phyloP scores from a whole-genome alignment of 768 basidiomycete species.

The Kondoa subrosea region DNA sequence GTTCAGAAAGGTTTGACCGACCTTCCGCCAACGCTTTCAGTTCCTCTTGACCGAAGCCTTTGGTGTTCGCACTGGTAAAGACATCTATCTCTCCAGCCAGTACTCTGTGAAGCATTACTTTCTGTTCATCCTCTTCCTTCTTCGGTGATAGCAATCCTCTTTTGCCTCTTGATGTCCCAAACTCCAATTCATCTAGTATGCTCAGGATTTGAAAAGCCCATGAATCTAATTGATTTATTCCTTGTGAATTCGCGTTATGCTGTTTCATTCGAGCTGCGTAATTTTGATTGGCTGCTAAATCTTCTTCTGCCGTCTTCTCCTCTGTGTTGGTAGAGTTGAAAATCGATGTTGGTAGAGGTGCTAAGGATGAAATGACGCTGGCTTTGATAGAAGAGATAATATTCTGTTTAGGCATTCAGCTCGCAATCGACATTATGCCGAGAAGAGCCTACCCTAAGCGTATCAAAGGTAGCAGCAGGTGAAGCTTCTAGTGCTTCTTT shows the following conservation, averaged over 20 bases:
- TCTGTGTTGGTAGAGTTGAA: background rate
- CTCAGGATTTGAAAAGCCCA: background rate
- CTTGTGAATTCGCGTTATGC: background rate
- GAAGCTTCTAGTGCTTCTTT: background rate
- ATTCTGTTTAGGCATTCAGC: background rate
- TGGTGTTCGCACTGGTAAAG: background rate
- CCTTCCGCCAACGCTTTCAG: background rate
- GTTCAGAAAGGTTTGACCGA: background rate
- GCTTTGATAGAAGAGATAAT: background rate
- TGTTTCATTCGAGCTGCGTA: too few relatives aligned
- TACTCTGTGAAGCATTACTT: constrained; percentile 10
- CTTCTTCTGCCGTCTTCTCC: background rate
- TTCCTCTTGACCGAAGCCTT: background rate
- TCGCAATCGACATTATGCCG: too few relatives aligned
- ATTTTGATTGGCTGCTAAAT: background rate
- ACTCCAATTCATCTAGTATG: constrained; percentile 8
- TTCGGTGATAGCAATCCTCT: background rate
- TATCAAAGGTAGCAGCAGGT: background rate
- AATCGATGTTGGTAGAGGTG: background rate
- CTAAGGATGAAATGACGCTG: background rate
- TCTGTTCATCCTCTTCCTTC: background rate
- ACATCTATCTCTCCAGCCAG: background rate
- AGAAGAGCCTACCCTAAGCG: background rate
- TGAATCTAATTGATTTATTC: background rate
- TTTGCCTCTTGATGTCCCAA: background rate